phyloP scores from a whole-genome alignment of 495 filamentous ascomycete species.

The Annulohypoxylon stygium region DNA sequence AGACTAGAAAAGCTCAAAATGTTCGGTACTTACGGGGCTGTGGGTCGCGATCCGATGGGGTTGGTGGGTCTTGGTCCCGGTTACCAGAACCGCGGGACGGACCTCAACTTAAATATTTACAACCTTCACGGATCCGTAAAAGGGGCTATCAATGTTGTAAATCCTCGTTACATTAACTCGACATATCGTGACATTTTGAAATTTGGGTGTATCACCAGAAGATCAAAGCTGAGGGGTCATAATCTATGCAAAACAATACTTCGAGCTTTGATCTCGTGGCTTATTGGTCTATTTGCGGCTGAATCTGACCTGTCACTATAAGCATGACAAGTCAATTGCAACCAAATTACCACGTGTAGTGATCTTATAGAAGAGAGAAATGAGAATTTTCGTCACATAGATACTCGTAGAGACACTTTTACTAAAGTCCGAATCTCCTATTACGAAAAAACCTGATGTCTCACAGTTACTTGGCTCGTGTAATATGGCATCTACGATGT shows the following conservation, averaged over 20 bases:
- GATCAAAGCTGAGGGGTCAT: not conserved
- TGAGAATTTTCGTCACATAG: not conserved
- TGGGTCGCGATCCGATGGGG: conserved; percentile 1
- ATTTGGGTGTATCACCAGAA: not conserved
- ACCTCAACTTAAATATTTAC: conserved; percentile 2
- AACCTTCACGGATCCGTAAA: conserved; percentile 9
- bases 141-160: not conserved
- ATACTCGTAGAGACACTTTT: not conserved
- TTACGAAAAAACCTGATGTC: not conserved
- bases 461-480: not conserved
- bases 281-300: not conserved
- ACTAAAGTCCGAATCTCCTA: not conserved
- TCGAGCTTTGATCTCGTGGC: not conserved
- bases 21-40: conserved; percentile 10
- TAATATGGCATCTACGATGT: not conserved
- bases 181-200: not conserved
- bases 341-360: not conserved
- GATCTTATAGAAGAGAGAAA: not conserved
- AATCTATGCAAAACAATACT: not conserved
- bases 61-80: conserved; percentile 2
- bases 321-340: not conserved
- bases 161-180: not conserved
- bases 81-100: conserved; percentile 35
- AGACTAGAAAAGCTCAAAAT: not conserved
- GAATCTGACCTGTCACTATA: not conserved